phyloP scores from a whole-genome alignment of 2,329 filamentous ascomycete species.

The Phialocephala subalpina region DNA sequence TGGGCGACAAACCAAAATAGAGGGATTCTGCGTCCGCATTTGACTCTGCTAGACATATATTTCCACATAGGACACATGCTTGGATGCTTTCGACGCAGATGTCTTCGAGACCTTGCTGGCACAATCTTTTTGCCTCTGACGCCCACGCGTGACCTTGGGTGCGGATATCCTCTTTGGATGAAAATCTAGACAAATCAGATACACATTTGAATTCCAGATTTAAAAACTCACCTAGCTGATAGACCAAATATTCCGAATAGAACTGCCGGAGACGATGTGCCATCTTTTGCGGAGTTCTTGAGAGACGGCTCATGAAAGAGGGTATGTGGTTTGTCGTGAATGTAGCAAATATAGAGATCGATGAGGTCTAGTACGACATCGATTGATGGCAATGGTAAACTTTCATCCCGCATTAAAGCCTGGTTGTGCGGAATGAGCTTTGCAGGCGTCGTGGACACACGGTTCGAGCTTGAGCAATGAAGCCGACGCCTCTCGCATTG shows the following conservation, averaged over 20 bases:
- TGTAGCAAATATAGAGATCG: conserved; percentile 38
- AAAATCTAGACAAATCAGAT: conserved; percentile 27
- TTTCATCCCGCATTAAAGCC: not conserved
- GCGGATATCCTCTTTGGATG: conserved; percentile 30
- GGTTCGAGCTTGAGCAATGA: conserved; percentile 26
- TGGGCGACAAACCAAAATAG: conserved; percentile 36
- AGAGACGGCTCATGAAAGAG: conserved; percentile 40
- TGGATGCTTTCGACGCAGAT: conserved; percentile 47
- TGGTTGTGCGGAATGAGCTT: not conserved
- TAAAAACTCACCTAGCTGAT: conserved; percentile 33
- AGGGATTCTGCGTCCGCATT: conserved; percentile 45
- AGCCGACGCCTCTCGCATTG: conserved; percentile 29
- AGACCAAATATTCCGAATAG: conserved; percentile 37
- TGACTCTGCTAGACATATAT: conserved; percentile 43
- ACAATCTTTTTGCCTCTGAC: conserved; percentile 29
- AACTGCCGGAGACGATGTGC: conserved; percentile 31
- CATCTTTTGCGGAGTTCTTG: conserved; percentile 25
- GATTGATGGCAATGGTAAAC: not conserved
- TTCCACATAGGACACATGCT: conserved; percentile 45
- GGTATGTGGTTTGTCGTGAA: conserved; percentile 40
- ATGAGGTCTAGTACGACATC: conserved; percentile 23
- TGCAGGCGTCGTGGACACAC: not conserved
- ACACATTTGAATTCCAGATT: not conserved
- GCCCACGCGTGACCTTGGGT: conserved; percentile 28
- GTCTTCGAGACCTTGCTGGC: conserved; percentile 44